phyloP scores from a whole-genome alignment of 176 grass and related monocot genomes.

The Oryza glaberrima region DNA sequence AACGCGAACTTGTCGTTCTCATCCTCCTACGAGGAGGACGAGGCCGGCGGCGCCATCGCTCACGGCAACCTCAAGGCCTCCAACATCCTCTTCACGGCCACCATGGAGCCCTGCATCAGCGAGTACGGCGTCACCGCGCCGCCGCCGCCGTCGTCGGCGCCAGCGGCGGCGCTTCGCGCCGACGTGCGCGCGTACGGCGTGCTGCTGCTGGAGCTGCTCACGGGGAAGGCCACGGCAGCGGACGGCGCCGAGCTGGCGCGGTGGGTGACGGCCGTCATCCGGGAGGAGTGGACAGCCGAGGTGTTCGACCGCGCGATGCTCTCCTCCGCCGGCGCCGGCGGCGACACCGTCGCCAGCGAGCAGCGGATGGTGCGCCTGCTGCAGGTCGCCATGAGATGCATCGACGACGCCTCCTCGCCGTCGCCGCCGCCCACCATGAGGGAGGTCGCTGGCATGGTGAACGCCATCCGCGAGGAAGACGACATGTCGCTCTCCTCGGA shows the following conservation, averaged over 20 bases:
- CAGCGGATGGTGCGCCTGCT: conserved; percentile 59
- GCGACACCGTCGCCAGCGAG: conserved; percentile 39
- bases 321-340: background rate
- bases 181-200: conserved; percentile 61
- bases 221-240: conserved; percentile 48
- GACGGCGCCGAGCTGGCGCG: conserved; percentile 56
- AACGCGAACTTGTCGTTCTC: conserved; percentile 1
- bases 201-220: conserved; percentile 68
- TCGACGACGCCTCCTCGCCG: conserved; percentile 38
- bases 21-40: background rate
- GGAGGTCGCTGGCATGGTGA: conserved; percentile 48
- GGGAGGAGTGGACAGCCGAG: conserved; percentile 82
- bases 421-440: conserved; percentile 45
- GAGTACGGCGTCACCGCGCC: conserved; percentile 54
- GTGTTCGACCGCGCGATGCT: conserved; percentile 65
- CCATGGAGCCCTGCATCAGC: conserved; percentile 70
- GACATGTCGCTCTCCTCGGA: conserved; percentile 20
- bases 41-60: conserved; percentile 28
- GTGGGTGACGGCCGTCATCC: conserved; percentile 69
- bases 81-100: conserved; percentile 61
- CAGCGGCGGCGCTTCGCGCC: background rate
- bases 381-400: conserved; percentile 61
- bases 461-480: conserved; percentile 58
- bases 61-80: conserved; percentile 70
- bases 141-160: conserved; percentile 15